Base-by-base conservation (phyloP, 2,329 filamentous ascomycete genomes). In the Nemania sp. region DNA sequence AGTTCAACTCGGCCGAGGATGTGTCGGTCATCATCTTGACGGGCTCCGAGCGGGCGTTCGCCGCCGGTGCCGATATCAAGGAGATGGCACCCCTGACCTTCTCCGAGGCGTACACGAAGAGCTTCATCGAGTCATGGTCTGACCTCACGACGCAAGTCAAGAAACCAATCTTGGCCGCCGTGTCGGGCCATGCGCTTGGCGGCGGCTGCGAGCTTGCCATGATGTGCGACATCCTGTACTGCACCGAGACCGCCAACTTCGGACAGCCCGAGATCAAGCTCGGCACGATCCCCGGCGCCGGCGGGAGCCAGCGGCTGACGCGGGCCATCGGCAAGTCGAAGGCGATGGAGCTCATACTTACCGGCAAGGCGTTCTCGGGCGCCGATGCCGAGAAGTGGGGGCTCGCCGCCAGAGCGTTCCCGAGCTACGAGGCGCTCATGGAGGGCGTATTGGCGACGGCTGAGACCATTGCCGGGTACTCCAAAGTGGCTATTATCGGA, bases 201-300 rank as follows among this genome's bases (percentile, higher is more conserved):
- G 95, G 95, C 54, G 95, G 95, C 48, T 99, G 95, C 75, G 95
- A 99, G 80, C 85, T 99, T 13, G 93, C 95, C 51, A 90, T 99
- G 83, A 99, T 98, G 95, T 92, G 90, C 72, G 95, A 99, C 75
- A 89, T 98, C 68, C 79, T 99, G 62, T 98, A 98, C 82, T 95
- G 91, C 79, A 93, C 90, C 2, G 83, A 88, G 52, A 86, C 78
- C 15, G 94, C 95, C 67, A 96, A 91, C 70, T 97, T 99, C 74
- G 95, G 95, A 12, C 95, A 98, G 79, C 95, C 95, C 0, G 95
- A 99, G 81, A 92, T 99, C 80, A 97, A 96, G 79, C 83, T 99
- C 2, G 95, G 95, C 25, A 90, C 90, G 2, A 91, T 98, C 57
- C 95, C 95, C 0, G 95, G 95, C 3, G 95, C 91, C 0, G 95